Evolutionary conservation across 768 basidiomycete genomes (phyloP), one percentile per base, ranked within the genome.

Genomic region (Rhizopogon vinicolor): DNA sequence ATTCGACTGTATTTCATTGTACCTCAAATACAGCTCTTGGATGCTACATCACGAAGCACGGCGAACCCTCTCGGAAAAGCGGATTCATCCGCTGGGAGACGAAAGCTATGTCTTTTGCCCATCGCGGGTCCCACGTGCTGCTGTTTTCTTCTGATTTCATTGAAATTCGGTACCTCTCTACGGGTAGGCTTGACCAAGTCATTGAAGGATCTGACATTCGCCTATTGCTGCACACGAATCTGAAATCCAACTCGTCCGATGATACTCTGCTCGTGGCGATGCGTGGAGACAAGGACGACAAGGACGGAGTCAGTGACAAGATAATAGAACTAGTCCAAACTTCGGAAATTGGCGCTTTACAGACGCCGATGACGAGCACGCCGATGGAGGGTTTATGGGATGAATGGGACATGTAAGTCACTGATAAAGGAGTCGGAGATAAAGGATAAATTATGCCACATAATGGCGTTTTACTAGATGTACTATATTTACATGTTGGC

Each of bases 11-110:
- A 7, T 25, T 9, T 31, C 46, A 12, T 31, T 28, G 51, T 46
- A 31, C 37, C 48, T n/a, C 9, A 46, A 41, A 35, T 7, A 44
- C 57, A 92, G 91, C 79, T 29, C 71, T 91, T 41, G 91, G 91
- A 13, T 89, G 83, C 63, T 93, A 87, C 65, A 81, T 91, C 62
- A 81, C 86, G 54, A 85, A 82, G 53, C 76, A 83, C 58, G 91
- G 91, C 2, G 66, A 73, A 1, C 89, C 89, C 3, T 74, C 73
- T 10, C 86, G 88, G 41, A 77, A 77, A 43, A 76, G 73, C 4
- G 77, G 79, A 0, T 91, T 81, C 65, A 79, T 92, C 58, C 85
- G 83, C 55, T 93, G 91, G 91, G 91, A 93, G 71, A 79, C 79
- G 55, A 83, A 77, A 57, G 88, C 85, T 10, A 73, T 70, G 2